Conservation (phyloP, 371 early-diverging fungal species). For the Mortierella polycephala region DNA sequence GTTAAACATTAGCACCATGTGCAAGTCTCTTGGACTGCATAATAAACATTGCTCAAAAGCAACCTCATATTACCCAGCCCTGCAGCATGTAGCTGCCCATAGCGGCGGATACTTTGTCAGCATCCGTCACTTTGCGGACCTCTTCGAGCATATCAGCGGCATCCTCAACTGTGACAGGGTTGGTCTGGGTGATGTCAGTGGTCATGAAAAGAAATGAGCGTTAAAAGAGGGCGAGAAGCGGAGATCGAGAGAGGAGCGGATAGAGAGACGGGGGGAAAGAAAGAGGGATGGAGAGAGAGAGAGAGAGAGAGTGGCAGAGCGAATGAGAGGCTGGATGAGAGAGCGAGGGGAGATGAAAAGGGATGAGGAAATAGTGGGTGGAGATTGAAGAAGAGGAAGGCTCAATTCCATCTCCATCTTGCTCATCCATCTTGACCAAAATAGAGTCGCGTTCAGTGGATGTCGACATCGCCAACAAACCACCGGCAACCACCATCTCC, state of each 20-base stretch:
- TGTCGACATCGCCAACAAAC: no score
- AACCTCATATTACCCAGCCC: conserved; percentile 38
- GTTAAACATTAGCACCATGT: neutral
- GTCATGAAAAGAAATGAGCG: neutral
- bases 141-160: neutral
- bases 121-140: conserved; percentile 12
- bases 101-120: conserved; percentile 45
- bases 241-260: no score
- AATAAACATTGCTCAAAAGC: neutral
- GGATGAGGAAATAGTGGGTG: no score
- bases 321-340: no score
- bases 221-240: neutral
- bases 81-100: conserved; percentile 51
- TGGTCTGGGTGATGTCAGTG: neutral
- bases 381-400: no score
- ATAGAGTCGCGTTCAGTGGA: no score
- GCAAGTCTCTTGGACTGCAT: neutral
- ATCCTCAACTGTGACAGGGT: neutral
- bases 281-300: neutral
- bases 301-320: neutral
- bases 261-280: neutral
- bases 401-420: no score
- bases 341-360: no score
- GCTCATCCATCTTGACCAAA: no score
- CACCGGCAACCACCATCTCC: no score